These are phyloP conservation scores for Ceratocystiopsis minuta DNA, from an alignment of 2,329 filamentous ascomycete genomes.

Conservation along the genomic window DNA sequence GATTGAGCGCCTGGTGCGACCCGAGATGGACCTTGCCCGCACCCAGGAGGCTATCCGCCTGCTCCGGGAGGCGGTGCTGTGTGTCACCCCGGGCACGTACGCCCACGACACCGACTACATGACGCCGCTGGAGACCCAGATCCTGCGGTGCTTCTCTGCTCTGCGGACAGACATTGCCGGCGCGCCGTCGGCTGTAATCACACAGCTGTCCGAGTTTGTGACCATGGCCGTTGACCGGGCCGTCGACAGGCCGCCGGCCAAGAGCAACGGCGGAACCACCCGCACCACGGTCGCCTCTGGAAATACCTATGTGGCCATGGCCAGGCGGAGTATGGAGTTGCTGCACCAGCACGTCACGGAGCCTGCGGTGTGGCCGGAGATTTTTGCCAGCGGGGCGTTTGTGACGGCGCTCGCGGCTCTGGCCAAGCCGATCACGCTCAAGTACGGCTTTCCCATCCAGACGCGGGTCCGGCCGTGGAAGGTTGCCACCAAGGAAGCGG, in stretches of 20 bases:
- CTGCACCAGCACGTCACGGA: slow-evolving; percentile 41
- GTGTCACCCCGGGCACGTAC: slow-evolving; percentile 49
- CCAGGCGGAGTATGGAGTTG: slow-evolving; percentile 61
- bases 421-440: slow-evolving; percentile 51
- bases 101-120: slow-evolving; percentile 54
- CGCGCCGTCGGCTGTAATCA: slow-evolving; percentile 50
- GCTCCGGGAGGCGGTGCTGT: slow-evolving; percentile 51
- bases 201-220: slow-evolving; percentile 51
- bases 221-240: slow-evolving; percentile 44
- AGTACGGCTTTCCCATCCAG: slow-evolving; percentile 59
- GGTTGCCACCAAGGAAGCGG: slow-evolving; percentile 51
- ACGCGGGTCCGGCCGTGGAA: slow-evolving; percentile 65
- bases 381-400: slow-evolving; percentile 53
- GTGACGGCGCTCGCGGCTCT: slow-evolving; percentile 48
- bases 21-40: slow-evolving; percentile 41
- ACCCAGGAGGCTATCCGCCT: slow-evolving; percentile 53
- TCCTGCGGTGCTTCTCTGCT: slow-evolving; percentile 48
- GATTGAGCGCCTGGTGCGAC: slow-evolving; percentile 57
- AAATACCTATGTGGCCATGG: slow-evolving; percentile 68
- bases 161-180: slow-evolving; percentile 48
- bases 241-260: slow-evolving; percentile 9
- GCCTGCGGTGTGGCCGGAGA: slow-evolving; percentile 43
- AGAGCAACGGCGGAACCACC: slow-evolving; percentile 20
- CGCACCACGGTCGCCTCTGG: no score
- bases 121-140: slow-evolving; percentile 53